A percentile compares a stretch with the other conserved stretches of the same genome.
phyloP scores from a whole-genome alignment of 2,329 filamentous ascomycete species.

The Tolypocladium ophioglossoides region DNA sequence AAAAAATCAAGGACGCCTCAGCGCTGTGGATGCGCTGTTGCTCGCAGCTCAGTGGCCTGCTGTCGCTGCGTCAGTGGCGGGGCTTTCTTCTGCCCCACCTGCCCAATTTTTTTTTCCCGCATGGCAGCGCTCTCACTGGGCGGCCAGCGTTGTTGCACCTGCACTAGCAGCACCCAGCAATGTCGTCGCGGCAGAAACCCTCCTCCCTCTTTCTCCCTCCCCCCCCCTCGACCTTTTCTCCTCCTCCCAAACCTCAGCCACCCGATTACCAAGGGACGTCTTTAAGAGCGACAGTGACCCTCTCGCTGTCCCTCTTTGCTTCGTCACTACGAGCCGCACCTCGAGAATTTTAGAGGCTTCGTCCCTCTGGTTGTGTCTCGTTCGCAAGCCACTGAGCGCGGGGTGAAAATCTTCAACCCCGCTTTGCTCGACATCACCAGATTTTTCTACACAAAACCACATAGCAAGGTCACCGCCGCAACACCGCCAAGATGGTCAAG shows the following conservation, averaged over 20 bases:
- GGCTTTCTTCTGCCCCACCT: constrained; percentile 10
- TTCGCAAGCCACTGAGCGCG: constrained; percentile 19
- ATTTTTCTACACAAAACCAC: constrained; percentile 17
- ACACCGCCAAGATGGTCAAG: constrained; percentile 99
- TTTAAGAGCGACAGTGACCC: constrained; percentile 28
- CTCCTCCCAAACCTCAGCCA: constrained; percentile 9
- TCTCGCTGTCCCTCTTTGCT: constrained; percentile 27
- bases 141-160: no score
- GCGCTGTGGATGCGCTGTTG: neutral
- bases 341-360: constrained; percentile 2
- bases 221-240: constrained; percentile 12
- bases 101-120: constrained; percentile 9
- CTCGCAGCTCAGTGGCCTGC: neutral
- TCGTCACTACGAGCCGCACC: constrained; percentile 21
- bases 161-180: no score
- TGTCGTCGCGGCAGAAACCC: no score
- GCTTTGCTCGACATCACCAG: constrained; percentile 23
- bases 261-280: constrained; percentile 22
- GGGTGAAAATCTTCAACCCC: constrained; percentile 34
- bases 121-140: constrained; percentile 3
- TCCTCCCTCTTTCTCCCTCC: neutral
- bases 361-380: constrained; percentile 2
- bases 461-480: constrained; percentile 36
- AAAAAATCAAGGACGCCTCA: neutral
- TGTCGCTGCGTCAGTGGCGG: constrained; percentile 1